Evolutionary conservation across 495 filamentous ascomycete genomes (phyloP), one percentile per base, ranked within the genome.

Genomic region (Poronia punctata): DNA sequence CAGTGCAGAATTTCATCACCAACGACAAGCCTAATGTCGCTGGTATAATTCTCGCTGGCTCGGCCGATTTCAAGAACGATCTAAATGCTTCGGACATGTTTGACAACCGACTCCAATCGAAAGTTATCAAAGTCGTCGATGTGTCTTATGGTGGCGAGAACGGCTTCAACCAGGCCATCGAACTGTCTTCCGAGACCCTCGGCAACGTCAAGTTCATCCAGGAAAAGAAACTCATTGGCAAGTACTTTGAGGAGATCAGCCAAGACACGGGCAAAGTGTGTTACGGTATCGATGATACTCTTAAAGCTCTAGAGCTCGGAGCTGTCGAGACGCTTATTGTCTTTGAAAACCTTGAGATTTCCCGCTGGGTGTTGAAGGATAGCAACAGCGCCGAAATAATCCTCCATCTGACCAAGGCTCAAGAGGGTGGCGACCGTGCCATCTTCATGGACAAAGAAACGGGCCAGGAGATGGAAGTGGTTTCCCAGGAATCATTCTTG

Each of bases 191-290:
- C 9, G 93, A 98, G 72, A 97, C 92, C n/a, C 74, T 98, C 32
- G 83, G 88, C 65, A 97, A 95, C 52, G 92, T 98, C 72, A 98
- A 98, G 65, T 98, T 98, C 65, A 95, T 98, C 61, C 92, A 98
- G 65, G 92, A 98, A 76, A 98, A 98, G 83, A 96, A 94, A 72
- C 77, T 98, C 36, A 98, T 98, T 57, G 86, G 88, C 55, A 88
- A 82, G 54, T 98, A 98, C 75, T 98, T 98, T 56, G 86, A 97
- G 59, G 88, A 98, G 67, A 96, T 98, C 57, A 94, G 86, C 52
- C 88, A 95, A 59, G 93, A 98, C 54, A 90, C 81, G 32, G 92
- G 92, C 44, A 88, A 84, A 55, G 79, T 98, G 46, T 98, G 92
- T 71, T 98, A 98, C 60, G 90, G 92, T 71, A 78, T 97, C 34